These are phyloP conservation scores for Gynochthodes officinalis DNA, from an alignment of 257 asterid species.

Conservation along the genomic window DNA sequence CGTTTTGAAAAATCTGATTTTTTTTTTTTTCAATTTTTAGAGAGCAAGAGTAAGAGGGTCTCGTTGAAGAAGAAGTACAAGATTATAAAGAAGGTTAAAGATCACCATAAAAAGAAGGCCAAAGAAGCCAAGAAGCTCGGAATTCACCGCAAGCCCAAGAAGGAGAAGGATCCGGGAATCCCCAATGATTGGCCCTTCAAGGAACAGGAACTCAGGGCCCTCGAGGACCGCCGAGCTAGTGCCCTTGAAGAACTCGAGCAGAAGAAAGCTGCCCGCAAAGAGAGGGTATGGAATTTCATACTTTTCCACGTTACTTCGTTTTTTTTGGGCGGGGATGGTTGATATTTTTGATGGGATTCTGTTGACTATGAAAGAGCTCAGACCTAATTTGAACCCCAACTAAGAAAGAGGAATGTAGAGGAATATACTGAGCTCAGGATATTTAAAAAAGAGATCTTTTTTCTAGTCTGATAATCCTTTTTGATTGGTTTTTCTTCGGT, in stretches of 20 bases:
- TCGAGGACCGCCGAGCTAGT: conserved; percentile 71
- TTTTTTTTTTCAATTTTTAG: conserved; percentile 26
- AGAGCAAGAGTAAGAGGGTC: conserved; percentile 93
- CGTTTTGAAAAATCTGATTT: not conserved
- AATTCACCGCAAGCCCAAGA: conserved; percentile 49
- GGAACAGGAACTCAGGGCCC: conserved; percentile 93
- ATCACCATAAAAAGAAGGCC: conserved; percentile 88
- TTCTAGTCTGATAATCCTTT: not conserved
- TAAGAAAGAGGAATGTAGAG: not conserved
- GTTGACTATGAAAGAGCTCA: not conserved
- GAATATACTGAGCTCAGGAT: not conserved
- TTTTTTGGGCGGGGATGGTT: not conserved
- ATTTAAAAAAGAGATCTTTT: not conserved
- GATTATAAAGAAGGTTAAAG: conserved; percentile 74
- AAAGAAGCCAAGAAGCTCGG: conserved; percentile 85
- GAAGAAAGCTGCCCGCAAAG: conserved; percentile 91
- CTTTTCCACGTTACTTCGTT: not conserved
- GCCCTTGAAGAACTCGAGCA: conserved; percentile 69
- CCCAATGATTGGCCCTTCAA: conserved; percentile 96
- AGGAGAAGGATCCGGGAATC: conserved; percentile 87
- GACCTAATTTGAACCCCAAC: not conserved
- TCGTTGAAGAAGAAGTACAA: conserved; percentile 81
- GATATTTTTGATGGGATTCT: not conserved
- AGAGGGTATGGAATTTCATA: conserved; percentile 47
- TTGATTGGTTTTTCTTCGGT: not conserved